These are phyloP conservation scores for Draba incana DNA, from an alignment of 345 rosid genomes.

Conservation along the genomic window DNA sequence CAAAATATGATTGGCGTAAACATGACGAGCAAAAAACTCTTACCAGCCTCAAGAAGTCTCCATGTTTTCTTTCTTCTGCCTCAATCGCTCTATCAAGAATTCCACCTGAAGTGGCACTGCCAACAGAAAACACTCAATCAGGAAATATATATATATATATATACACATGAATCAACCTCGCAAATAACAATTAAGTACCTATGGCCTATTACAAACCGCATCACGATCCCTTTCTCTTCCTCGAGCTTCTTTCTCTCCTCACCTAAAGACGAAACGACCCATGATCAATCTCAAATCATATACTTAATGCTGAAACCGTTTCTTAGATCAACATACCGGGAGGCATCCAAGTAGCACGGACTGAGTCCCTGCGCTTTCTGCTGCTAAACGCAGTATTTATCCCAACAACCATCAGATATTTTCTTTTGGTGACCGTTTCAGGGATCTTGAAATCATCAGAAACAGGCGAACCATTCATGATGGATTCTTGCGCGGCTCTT, in stretches of 20 bases:
- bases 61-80: constrained; percentile 93
- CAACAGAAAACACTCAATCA: constrained; percentile 15
- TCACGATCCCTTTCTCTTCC: constrained; percentile 94
- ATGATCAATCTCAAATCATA: constrained; percentile 20
- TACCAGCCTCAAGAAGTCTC: constrained; percentile 97
- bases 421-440: constrained; percentile 58
- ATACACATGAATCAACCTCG: neutral
- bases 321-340: constrained; percentile 57
- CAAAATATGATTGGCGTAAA: neutral
- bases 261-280: constrained; percentile 48
- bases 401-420: constrained; percentile 88
- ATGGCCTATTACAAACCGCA: constrained; percentile 97
- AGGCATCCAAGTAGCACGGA: constrained; percentile 98
- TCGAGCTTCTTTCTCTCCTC: constrained; percentile 85
- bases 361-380: constrained; percentile 92
- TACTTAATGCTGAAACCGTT: constrained; percentile 1
- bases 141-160: neutral
- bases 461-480: constrained; percentile 74
- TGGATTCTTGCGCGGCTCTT: constrained; percentile 82
- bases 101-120: constrained; percentile 91
- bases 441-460: constrained; percentile 59
- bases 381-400: constrained; percentile 95
- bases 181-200: constrained; percentile 50
- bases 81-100: constrained; percentile 95
- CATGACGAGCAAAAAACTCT: constrained; percentile 8